Percentiles rank a stretch among this genome's conserved stretches.
Conservation (phyloP, 345 rosid genomes). For the Camelina sativa region DNA sequence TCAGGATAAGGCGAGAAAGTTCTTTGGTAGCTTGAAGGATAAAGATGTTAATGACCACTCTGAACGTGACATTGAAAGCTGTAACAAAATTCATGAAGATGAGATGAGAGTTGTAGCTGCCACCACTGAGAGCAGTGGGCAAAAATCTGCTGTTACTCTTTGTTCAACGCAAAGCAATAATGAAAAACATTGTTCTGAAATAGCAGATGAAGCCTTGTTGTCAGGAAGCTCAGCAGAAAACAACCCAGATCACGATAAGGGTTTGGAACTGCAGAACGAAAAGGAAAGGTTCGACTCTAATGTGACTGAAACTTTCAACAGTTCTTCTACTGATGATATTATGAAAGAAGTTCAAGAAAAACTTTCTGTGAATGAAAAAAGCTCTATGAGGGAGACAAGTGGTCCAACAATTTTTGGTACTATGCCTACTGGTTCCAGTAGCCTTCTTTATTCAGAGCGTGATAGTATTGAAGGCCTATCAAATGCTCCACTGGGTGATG, state of each 20-base stretch:
- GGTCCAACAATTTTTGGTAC: constrained; percentile 39
- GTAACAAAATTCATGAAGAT: constrained; percentile 37
- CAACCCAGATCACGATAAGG: constrained; percentile 48
- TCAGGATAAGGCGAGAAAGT: constrained; percentile 72
- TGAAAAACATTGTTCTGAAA: constrained; percentile 47
- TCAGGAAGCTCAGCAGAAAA: constrained; percentile 47
- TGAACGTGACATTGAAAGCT: constrained; percentile 42
- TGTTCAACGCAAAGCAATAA: constrained; percentile 45
- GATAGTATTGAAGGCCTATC: constrained; percentile 50
- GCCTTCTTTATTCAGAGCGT: constrained; percentile 42
- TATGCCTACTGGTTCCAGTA: constrained; percentile 44
- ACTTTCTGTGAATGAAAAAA: constrained; percentile 47
- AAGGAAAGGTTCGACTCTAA: constrained; percentile 40
- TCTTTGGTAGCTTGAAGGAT: constrained; percentile 65
- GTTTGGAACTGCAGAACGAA: constrained; percentile 44
- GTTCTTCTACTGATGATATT: constrained; percentile 32
- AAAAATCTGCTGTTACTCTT: constrained; percentile 47
- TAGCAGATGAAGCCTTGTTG: constrained; percentile 46
- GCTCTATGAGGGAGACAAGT: constrained; percentile 24
- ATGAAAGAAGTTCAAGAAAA: constrained; percentile 55
- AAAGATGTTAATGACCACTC: constrained; percentile 43
- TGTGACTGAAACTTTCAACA: constrained; percentile 48
- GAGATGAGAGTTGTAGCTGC: constrained; percentile 36
- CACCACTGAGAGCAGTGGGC: constrained; percentile 45
- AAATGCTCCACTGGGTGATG: constrained; percentile 44